Evolutionary conservation across 495 filamentous ascomycete genomes (phyloP).

Genomic region (Penicillium pancosmium): DNA sequence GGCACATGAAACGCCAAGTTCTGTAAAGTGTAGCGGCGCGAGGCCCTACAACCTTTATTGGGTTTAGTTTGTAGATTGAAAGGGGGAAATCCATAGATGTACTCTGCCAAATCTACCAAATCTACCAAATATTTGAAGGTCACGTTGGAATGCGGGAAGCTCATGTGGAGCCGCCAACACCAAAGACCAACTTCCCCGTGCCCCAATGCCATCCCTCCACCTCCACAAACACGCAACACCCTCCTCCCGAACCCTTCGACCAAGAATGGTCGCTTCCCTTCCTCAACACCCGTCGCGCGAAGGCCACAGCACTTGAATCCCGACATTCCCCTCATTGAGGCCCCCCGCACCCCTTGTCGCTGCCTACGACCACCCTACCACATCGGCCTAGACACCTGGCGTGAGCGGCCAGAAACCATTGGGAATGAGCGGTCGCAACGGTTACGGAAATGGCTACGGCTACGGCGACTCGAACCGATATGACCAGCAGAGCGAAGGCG

Average conservation of each 20-base stretch:
- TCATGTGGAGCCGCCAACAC: constrained; percentile 26
- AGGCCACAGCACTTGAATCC: constrained; percentile 20
- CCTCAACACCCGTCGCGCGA: constrained; percentile 15
- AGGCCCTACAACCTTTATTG: too few species aligned
- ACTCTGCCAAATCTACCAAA: too few species aligned
- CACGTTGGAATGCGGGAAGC: constrained; percentile 7
- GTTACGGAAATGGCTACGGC: constrained; percentile 49
- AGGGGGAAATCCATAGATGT: not conserved
- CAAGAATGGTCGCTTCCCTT: constrained; percentile 26
- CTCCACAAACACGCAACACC: constrained; percentile 9
- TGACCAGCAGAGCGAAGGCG: constrained; percentile 39
- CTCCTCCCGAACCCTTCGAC: not conserved
- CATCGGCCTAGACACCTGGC: constrained; percentile 9
- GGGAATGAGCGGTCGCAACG: constrained; percentile 48
- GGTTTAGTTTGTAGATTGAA: too few species aligned
- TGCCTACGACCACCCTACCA: constrained; percentile 14
- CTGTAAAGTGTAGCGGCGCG: too few species aligned
- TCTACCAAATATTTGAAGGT: not conserved
- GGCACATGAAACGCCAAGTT: not conserved
- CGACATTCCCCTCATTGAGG: constrained; percentile 5
- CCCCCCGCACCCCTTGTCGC: constrained; percentile 28
- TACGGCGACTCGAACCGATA: constrained; percentile 46
- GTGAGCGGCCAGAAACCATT: constrained; percentile 7
- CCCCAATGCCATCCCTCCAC: constrained; percentile 20
- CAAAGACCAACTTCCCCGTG: constrained; percentile 22